Evolutionary conservation across 768 basidiomycete species (phyloP), one percentile per base, ranked within the genome.

Genomic region (Daedalea quercina): DNA sequence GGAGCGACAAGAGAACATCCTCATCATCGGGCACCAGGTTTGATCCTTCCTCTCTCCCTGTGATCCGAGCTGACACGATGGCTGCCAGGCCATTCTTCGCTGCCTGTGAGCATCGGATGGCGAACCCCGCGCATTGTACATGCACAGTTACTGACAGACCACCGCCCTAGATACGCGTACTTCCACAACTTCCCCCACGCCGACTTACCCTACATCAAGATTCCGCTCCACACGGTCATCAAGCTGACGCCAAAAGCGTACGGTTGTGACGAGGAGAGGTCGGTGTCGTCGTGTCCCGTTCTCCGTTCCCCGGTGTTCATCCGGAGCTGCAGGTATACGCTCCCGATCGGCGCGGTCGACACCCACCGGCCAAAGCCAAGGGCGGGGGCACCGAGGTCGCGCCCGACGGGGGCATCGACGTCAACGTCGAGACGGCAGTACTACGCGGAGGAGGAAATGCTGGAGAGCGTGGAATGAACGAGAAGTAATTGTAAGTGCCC

Each of bases 231-330:
- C 66, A 99, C 95, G 0, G 87, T 99, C 34, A 96, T 99, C 69
- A 98, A 98, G 71, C 78, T 99, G 44, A 98, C 95, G 1, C 96
- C 96, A 9, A 94, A 91, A 65, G 96, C 96, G 1, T 99, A 98
- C 67, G 96, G 96, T 35, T 98, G 95, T 73, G 94, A 98, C 66
- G 96, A 99, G 67, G 94, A 94, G 67, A 78, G 94, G 88, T 86
- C 52, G 44, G 73, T 48, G 52, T 17, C 12, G 9, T 31, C 26
- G 34, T n/a, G 31, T 28, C 25, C 22, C 24, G 19, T 23, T 12
- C 7, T n/a, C 34, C 12, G 25, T 23, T 47, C 23, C 25, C n/a
- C n/a, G n/a, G 15, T 19, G 45, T 15, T 24, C 9, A 31, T 43
- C 40, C 44, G 23, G 26, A n/a, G n/a, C n/a, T n/a, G 7, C 50